Evolutionary conservation across 148 eudicot species (phyloP), one percentile per base, ranked within the genome.

Genomic region (Bassia scoparia): DNA sequence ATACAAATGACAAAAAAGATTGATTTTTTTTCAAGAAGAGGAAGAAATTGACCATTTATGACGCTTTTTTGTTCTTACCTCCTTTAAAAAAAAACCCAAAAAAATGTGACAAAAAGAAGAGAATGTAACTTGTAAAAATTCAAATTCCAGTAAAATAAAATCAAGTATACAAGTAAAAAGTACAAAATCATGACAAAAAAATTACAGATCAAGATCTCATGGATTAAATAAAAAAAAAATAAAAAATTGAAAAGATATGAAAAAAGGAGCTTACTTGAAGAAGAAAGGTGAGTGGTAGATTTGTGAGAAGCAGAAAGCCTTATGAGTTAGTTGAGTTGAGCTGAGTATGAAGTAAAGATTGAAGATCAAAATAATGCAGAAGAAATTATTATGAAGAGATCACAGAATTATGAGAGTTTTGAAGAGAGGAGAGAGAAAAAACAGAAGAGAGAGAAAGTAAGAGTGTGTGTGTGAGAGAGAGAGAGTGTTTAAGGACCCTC

Each of bases 401-500:
- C 26, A 52, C 20, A 52, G 7, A 8, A 18, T 20, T 2, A 5
- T 48, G 0, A n/a, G 31, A 13, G 27, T 26, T 49, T 43, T 66
- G 33, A 3, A 66, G 53, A 68, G 44, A 49, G 69, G 63, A 76
- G 77, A 68, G 60, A 71, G 71, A 49, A 26, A 46, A 15, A 46
- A 15, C 11, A 46, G 17, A 2, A 46, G 50, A 9, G 63, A 79
- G 68, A 82, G 83, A 79, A 78, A 81, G 84, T 73, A 77, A 67
- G 74, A 72, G 20, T 41, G 62, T 76, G 68, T 80, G 83, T 78
- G 79, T 80, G 63, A 77, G 69, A 82, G 83, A 80, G 79, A 82
- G 82, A 76, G 77, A 71, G 72, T 70, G 17, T 49, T 74, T 77
- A 88, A 77, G 96, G 86, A 58, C 85, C 89, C 79, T 87, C 91